Evolutionary conservation across 1,139 yeast species (phyloP).

Genomic region (Taphrina communis): DNA sequence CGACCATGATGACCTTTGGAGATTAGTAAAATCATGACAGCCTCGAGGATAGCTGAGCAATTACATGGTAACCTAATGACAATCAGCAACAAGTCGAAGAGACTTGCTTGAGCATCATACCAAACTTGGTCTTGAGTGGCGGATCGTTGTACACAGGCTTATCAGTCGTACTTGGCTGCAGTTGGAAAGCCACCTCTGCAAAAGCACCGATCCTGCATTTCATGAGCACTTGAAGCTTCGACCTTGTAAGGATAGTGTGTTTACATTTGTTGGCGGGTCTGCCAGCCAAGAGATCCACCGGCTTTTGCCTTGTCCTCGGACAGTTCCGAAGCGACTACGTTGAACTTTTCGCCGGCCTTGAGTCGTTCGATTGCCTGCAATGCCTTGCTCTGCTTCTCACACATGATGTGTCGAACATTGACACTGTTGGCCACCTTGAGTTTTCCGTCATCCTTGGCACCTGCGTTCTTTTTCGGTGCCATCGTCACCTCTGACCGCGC

Average conservation of each 20-base stretch:
- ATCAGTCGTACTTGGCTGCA: constrained; percentile 45
- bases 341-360: constrained; percentile 45
- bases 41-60: not conserved
- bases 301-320: constrained; percentile 47
- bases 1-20: constrained; percentile 26
- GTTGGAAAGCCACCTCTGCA: constrained; percentile 46
- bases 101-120: constrained; percentile 34
- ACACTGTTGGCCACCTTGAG: constrained; percentile 28
- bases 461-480: constrained; percentile 12
- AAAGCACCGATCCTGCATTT: constrained; percentile 42
- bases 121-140: constrained; percentile 46
- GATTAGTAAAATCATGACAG: not conserved
- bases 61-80: constrained; percentile 11
- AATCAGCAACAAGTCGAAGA: not conserved
- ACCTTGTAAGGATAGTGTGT: not conserved
- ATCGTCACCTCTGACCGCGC: not conserved
- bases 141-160: constrained; percentile 46
- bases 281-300: constrained; percentile 46
- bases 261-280: constrained; percentile 44
- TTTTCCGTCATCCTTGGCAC: constrained; percentile 16
- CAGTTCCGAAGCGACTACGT: constrained; percentile 46
- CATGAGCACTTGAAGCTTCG: not conserved
- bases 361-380: constrained; percentile 46
- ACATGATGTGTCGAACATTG: constrained; percentile 45
- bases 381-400: constrained; percentile 46